A percentile compares a stretch with the other conserved stretches of the same genome.
These are phyloP conservation scores for Hypomyces rosellus DNA, from an alignment of 2,329 filamentous ascomycete species.

Conservation along the genomic window DNA sequence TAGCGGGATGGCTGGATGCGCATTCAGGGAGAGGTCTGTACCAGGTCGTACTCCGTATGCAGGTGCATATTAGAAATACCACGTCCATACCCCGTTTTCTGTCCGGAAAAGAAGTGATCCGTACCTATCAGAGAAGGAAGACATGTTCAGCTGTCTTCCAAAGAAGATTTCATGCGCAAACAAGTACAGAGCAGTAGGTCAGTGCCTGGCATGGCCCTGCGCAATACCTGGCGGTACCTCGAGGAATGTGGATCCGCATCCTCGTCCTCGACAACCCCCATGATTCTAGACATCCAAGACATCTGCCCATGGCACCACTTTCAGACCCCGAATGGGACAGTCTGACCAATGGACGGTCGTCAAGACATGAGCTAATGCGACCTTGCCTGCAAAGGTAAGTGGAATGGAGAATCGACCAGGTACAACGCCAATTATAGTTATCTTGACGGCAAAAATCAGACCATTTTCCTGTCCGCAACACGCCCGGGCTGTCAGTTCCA, in stretches of 20 bases:
- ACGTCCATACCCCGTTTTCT: no score
- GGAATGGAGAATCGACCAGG: background rate
- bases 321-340: conserved; percentile 3
- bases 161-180: background rate
- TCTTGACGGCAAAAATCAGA: conserved; percentile 11
- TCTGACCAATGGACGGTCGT: conserved; percentile 2
- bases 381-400: no score
- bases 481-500: conserved; percentile 2
- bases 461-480: conserved; percentile 8
- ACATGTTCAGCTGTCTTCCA: background rate
- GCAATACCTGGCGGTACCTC: no score
- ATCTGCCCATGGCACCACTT: conserved; percentile 8
- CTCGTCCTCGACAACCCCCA: background rate
- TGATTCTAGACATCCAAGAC: conserved; percentile 1
- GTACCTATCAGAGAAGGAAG: background rate
- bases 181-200: no score
- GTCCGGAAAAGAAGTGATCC: background rate
- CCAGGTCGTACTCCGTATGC: no score
- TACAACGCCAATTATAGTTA: conserved; percentile 11
- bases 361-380: conserved; percentile 2
- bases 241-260: no score
- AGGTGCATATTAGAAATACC: no score
- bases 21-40: no score
- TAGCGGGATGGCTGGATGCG: no score
- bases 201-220: no score